phyloP scores from a whole-genome alignment of 345 rosid genomes.

The Triadica sebifera region DNA sequence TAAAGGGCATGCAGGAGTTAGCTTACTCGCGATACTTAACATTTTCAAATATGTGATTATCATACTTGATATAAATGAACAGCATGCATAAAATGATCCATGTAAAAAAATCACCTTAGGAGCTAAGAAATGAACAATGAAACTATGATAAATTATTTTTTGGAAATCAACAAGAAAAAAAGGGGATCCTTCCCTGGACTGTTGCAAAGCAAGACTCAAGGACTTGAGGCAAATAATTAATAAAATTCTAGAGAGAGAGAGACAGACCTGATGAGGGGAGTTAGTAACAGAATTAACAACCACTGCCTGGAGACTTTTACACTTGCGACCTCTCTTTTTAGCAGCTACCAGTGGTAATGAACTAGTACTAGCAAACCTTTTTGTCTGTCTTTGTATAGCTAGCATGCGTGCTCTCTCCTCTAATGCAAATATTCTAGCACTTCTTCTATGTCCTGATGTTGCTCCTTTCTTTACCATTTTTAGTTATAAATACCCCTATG shows the following conservation, averaged over 20 bases:
- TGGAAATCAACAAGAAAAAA: background rate
- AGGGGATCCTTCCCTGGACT: too few relatives aligned
- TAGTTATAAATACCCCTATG: background rate
- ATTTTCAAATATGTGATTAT: background rate
- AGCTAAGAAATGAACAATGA: background rate
- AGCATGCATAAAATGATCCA: background rate
- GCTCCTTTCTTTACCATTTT: background rate
- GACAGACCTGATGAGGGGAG: background rate
- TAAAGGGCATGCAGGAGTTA: background rate
- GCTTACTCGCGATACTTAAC: background rate
- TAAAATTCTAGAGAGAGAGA: background rate
- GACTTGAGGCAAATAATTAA: background rate
- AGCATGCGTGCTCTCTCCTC: background rate
- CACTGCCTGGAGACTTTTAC: slow-evolving; percentile 8
- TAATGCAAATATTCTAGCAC: slow-evolving; percentile 10
- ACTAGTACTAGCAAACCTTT: too few relatives aligned
- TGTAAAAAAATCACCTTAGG: background rate
- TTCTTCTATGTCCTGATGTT: background rate
- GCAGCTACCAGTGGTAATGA: background rate
- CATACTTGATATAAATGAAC: background rate
- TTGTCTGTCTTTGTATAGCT: background rate
- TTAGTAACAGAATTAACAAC: slow-evolving; percentile 4
- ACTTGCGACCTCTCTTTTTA: slow-evolving; percentile 5
- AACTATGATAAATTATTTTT: background rate
- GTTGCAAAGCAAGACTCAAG: background rate